Conservation (phyloP, 1,284 basidiomycete genomes). For the Ganoderma lingzhi region DNA sequence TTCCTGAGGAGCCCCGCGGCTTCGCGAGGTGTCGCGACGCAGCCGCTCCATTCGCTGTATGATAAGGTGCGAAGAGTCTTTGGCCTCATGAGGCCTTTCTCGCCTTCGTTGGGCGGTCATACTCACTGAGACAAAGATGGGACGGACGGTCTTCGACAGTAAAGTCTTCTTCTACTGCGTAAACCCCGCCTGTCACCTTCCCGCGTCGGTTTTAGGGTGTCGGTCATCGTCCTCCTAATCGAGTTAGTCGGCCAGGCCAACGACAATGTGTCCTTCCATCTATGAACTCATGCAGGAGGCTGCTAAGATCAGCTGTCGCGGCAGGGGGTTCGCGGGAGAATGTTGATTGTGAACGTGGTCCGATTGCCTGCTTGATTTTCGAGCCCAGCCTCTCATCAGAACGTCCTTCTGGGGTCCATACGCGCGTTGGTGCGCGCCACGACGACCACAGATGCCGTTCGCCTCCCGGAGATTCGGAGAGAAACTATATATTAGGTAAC, state of each 20-base stretch:
- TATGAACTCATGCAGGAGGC: not conserved
- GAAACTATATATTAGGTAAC: conserved; percentile 33
- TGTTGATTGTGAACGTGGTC: conserved; percentile 9
- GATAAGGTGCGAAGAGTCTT: not conserved
- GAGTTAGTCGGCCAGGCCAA: not conserved
- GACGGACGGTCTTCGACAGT: not conserved
- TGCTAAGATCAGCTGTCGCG: conserved; percentile 5
- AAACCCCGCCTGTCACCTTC: conserved; percentile 2
- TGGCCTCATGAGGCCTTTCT: not conserved
- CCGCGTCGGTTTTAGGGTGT: not conserved
- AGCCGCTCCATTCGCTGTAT: not conserved
- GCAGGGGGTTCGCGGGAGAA: conserved; percentile 12
- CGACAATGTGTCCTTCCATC: not conserved
- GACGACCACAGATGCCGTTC: conserved; percentile 8
- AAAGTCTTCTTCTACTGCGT: not conserved
- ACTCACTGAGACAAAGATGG: not conserved
- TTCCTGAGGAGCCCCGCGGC: not conserved
- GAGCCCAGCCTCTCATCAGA: conserved; percentile 20
- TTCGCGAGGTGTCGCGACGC: not conserved
- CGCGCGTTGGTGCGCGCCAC: conserved; percentile 2
- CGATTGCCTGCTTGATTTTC: conserved; percentile 9
- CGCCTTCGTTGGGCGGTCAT: not conserved
- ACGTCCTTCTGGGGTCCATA: conserved; percentile 9
- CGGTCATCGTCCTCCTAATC: not conserved
- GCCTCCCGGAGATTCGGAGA: conserved; percentile 15